Evolutionary conservation across 495 filamentous ascomycete genomes (phyloP), one percentile per base, ranked within the genome.

Genomic region (Chaetomium fimeti): DNA sequence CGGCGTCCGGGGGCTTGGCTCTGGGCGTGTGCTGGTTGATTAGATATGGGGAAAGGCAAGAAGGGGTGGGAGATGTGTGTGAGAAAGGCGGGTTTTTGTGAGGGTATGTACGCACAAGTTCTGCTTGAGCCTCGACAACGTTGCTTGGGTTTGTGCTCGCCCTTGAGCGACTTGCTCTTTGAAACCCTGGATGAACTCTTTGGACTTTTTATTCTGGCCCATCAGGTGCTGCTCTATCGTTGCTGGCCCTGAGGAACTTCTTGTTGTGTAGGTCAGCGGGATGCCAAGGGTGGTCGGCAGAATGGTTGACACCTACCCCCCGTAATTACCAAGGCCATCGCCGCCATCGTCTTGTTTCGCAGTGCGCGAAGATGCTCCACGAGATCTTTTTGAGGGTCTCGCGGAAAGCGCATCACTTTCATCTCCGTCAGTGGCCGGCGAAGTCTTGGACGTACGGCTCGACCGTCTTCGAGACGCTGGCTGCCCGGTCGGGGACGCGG

Each of bases 161-260:
- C 71, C 68, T 12, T 71, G 63, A 15, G 65, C 9, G 13, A 68
- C 48, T 47, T 66, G 57, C 25, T 67, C 65, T 38, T 72, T 70
- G 65, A 75, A 76, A 2, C 63, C 52, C 38, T 70, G 73, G 15
- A 79, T 57, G 58, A 77, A 76, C 6, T 64, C 52, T 49, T 74
- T 74, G 2, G 75, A 74, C 38, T 71, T 76, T 3, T 42, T 54
- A 20, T 61, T 72, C 47, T 66, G 67, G 2, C 66, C 63, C 60
- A 66, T 68, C 45, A 73, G 45, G 58, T 67, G 45, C 29, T 72
- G 64, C 43, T 72, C 71, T 15, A 72, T 60, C 0, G 70, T 72
- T 2, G 68, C 48, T 20, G 68, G 61, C 49, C 52, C 61, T 13
- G 63, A 43, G 42, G 57, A 20, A 6, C 51, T 20, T 11, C 47